Evolutionary conservation across 768 basidiomycete genomes (phyloP), one percentile per base, ranked within the genome.

Genomic region (Termitomyces sp.): DNA sequence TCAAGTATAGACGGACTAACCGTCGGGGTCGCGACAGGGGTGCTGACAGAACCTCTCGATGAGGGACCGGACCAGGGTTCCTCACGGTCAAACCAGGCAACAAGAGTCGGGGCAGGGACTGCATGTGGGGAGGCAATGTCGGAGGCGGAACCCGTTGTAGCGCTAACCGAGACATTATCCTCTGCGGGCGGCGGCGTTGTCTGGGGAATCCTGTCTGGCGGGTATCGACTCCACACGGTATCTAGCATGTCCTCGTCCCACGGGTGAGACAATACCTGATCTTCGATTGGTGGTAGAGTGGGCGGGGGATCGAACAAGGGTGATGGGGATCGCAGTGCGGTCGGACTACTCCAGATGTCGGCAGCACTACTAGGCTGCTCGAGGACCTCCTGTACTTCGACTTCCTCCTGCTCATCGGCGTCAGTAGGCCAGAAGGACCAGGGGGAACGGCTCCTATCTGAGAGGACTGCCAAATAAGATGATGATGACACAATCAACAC

Each of bases 241-340:
- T 61, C 53, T 13, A 61, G 10, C 34, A 52, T 49, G 4, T 59
- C 59, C 43, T 48, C 50, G 16, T 59, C 57, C 55, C 57, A 59
- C 16, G 36, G 4, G 5, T 34, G 57, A 0, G 56, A 51, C 3
- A 57, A 12, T 1, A 52, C 49, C 20, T 61, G 56, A 12, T 58
- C 53, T 31, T 56, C 57, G 16, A 62, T 62, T 7, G 61, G 58
- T 2, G 61, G 63, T 7, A 64, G 16, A 1, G 51, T 64, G 7
- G 63, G 63, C 3, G 63, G 63, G 42, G 54, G 31, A 0, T 34
- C 50, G 49, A 63, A 63, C 9, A 61, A 44, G 5, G 64, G 61
- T 13, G 64, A 63, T 1, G 61, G 48, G 3, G 59, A 61, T 13
- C 61, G 58, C 18, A 64, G 56, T 26, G 57, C 61, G 18, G 56